Conservation (phyloP, 2,329 filamentous ascomycete species). For the Teratosphaeria nubilosa region DNA sequence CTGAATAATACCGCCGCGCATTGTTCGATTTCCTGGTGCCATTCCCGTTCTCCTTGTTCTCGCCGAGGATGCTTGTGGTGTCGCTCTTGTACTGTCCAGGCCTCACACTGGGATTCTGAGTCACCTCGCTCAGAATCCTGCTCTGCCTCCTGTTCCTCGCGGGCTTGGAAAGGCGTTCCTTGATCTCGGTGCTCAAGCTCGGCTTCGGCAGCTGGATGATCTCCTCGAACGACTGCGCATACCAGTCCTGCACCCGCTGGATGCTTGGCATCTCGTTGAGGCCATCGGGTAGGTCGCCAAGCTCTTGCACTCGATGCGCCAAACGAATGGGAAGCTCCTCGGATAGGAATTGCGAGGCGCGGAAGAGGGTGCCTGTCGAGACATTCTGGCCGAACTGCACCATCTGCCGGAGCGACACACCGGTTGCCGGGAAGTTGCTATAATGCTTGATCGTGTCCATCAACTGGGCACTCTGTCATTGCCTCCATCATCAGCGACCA, state of each 20-base stretch:
- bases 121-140: conserved; percentile 68
- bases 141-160: conserved; percentile 49
- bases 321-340: conserved; percentile 96
- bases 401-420: conserved; percentile 95
- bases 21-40: conserved; percentile 33
- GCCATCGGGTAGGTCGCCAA: conserved; percentile 84
- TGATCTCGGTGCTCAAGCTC: conserved; percentile 62
- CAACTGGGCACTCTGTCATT: conserved; percentile 14
- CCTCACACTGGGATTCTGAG: conserved; percentile 78
- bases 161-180: conserved; percentile 66
- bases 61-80: background rate
- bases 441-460: conserved; percentile 25
- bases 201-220: conserved; percentile 80
- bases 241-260: conserved; percentile 91
- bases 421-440: conserved; percentile 81
- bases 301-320: conserved; percentile 90
- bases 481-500: conserved; percentile 7
- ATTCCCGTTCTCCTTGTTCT: conserved; percentile 35
- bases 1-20: conserved; percentile 67
- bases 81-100: conserved; percentile 61
- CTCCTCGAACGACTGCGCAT: conserved; percentile 99
- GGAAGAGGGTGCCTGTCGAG: conserved; percentile 86
- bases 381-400: conserved; percentile 95
- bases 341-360: conserved; percentile 94
- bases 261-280: conserved; percentile 98